Base-by-base conservation (phyloP, 2,329 filamentous ascomycete species). In the Pestalotiopsis sp. region DNA sequence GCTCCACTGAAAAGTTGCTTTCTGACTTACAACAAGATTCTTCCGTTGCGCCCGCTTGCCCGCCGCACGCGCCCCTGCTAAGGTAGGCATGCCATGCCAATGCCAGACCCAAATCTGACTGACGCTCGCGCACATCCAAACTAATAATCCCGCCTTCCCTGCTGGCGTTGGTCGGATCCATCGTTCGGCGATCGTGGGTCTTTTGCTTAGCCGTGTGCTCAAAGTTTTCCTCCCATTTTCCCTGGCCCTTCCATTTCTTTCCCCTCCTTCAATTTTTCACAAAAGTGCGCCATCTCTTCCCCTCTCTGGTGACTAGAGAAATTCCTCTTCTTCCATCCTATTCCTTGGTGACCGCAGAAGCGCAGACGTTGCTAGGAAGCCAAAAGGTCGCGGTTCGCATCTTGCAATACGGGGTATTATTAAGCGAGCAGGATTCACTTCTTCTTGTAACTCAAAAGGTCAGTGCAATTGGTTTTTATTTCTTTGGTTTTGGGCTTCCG, bases 101-200 rank as follows among this genome's bases (percentile, higher is more conserved):
- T 35, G 35, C 60, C 60, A 63, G 44, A 30, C 58, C 58, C 58
- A 58, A 26, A 52, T 52, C 44, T 52, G 44, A 35, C 58, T 61
- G 58, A 61, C 30, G 30, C 58, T 61, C 58, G 35, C 30, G 30
- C 58, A 61, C 30, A 10, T 14, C 56, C 56, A 58, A 26, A 26
- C 56, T 35, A 35, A 35, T 35, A 35, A 61, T 61, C 58, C 58
- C 58, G 26, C 58, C 26, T 63, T 63, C 60, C 60, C 60, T 63
- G 60, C 60, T 63, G 60, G 60, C 60, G 60, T 39, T 52, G 60
- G 60, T 39, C 60, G 44, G 44, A 22, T 65, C 62, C 62, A 65
- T 65, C 62, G 48, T 65, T 65, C 62, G 62, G 22, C 62, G 62
- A 65, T 65, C 62, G 62, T 65, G 62, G 62, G 62, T 65, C 62